A percentile compares a stretch with the other conserved stretches of the same genome.
phyloP scores from a whole-genome alignment of 345 rosid species.

The Lagerstroemia speciosa region DNA sequence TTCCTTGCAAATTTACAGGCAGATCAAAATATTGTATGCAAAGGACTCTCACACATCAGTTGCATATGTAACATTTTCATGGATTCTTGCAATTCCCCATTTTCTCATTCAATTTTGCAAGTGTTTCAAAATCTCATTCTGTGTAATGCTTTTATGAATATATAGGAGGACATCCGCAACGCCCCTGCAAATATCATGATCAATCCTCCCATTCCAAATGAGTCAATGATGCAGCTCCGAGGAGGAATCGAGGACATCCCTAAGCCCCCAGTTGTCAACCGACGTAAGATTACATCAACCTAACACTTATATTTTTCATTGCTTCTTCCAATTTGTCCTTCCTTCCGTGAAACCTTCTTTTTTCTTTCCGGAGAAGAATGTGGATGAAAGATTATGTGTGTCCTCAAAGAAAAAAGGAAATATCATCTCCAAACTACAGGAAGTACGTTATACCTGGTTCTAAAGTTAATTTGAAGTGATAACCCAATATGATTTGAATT shows the following conservation, averaged over 20 bases:
- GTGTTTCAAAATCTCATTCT: not conserved
- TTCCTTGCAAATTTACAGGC: no score
- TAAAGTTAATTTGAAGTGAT: no score
- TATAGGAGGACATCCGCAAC: constrained; percentile 77
- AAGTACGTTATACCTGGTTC: no score
- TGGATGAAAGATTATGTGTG: not conserved
- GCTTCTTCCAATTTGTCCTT: not conserved
- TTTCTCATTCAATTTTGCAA: not conserved
- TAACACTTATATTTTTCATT: not conserved
- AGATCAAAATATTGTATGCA: no score
- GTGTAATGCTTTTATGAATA: not conserved
- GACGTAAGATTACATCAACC: constrained; percentile 36
- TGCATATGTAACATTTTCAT: not conserved
- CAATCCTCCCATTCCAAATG: constrained; percentile 54
- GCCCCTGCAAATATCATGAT: constrained; percentile 57
- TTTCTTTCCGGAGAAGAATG: not conserved
- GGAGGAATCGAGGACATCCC: constrained; percentile 59
- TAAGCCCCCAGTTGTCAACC: constrained; percentile 58
- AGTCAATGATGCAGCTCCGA: constrained; percentile 38
- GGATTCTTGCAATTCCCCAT: not conserved
- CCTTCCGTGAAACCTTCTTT: not conserved
- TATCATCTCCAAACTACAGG: no score
- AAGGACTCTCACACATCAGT: no score
- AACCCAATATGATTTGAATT: not conserved
- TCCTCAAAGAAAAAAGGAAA: no score